These are phyloP conservation scores for Strobilomyces confusus DNA, from an alignment of 768 basidiomycete genomes.

Conservation along the genomic window DNA sequence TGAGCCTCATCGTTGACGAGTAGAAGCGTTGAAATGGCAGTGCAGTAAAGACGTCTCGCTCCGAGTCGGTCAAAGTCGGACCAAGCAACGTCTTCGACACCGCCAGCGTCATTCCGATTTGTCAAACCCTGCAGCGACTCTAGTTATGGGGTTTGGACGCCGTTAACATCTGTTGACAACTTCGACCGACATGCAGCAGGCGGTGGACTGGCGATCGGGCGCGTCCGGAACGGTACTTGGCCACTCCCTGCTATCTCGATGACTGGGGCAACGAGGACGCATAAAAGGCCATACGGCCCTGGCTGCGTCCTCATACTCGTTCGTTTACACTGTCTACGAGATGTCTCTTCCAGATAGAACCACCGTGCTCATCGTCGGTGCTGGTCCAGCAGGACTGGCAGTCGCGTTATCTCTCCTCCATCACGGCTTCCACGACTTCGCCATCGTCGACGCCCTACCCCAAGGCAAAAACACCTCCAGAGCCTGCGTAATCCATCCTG, in stretches of 20 bases:
- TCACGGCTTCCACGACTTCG: slow-evolving; percentile 38
- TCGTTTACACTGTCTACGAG: neutral
- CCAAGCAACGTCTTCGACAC: too few species aligned
- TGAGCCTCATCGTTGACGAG: too few species aligned
- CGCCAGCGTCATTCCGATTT: too few species aligned
- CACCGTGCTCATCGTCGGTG: slow-evolving; percentile 47
- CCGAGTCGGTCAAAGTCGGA: too few species aligned
- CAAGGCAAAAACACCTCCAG: slow-evolving; percentile 39
- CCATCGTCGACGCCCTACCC: slow-evolving; percentile 38
- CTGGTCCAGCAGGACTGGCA: slow-evolving; percentile 47
- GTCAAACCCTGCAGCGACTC: too few species aligned
- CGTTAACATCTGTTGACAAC: too few species aligned
- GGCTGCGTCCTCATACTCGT: neutral
- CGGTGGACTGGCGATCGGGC: neutral
- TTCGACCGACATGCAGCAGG: too few species aligned
- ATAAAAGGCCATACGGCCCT: neutral
- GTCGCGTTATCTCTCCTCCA: slow-evolving; percentile 42
- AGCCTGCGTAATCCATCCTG: slow-evolving; percentile 45
- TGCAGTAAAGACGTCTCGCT: too few species aligned
- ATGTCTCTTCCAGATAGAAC: slow-evolving; percentile 33
- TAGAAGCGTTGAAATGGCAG: too few species aligned
- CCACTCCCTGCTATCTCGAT: neutral
- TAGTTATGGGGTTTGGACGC: too few species aligned
- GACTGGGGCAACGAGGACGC: neutral
- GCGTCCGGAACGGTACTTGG: neutral